Evolutionary conservation across 2,329 filamentous ascomycete species (phyloP).

Genomic region (Aaosphaeria pasadenensis): DNA sequence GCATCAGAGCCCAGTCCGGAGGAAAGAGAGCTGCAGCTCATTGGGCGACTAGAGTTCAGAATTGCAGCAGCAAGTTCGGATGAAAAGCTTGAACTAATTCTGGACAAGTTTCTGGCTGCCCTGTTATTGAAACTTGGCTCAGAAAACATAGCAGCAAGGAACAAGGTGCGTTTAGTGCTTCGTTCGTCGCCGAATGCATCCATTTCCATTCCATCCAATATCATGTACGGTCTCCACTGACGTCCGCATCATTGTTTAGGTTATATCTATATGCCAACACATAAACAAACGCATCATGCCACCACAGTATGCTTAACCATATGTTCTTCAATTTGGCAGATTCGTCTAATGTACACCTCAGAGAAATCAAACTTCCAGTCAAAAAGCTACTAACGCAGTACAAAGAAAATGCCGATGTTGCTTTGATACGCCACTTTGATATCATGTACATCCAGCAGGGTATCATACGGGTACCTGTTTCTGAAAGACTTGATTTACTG

Average conservation of each 20-base stretch:
- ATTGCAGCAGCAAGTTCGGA: slow-evolving; percentile 83
- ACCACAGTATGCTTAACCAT: slow-evolving; percentile 41
- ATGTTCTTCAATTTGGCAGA: neutral
- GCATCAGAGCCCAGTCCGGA: slow-evolving; percentile 42
- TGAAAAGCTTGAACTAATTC: slow-evolving; percentile 71
- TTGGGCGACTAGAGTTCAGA: slow-evolving; percentile 81
- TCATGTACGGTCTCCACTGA: slow-evolving; percentile 26
- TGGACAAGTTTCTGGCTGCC: slow-evolving; percentile 76
- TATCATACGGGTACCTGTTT: slow-evolving; percentile 56
- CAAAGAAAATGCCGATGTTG: slow-evolving; percentile 66
- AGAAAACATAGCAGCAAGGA: slow-evolving; percentile 73
- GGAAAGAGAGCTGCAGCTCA: slow-evolving; percentile 74
- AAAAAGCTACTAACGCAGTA: slow-evolving; percentile 84
- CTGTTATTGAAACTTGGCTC: slow-evolving; percentile 84
- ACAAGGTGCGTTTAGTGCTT: slow-evolving; percentile 54
- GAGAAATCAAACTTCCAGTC: slow-evolving; percentile 74
- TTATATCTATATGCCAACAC: slow-evolving; percentile 69
- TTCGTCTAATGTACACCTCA: slow-evolving; percentile 14
- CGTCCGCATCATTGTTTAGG: slow-evolving; percentile 37
- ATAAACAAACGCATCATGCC: slow-evolving; percentile 63
- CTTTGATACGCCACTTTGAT: slow-evolving; percentile 83
- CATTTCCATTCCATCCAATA: neutral
- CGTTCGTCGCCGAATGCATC: neutral
- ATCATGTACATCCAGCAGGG: slow-evolving; percentile 87
- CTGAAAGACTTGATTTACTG: slow-evolving; percentile 70